Conservation (phyloP, 2,329 filamentous ascomycete genomes). For the Nakataea oryzae region DNA sequence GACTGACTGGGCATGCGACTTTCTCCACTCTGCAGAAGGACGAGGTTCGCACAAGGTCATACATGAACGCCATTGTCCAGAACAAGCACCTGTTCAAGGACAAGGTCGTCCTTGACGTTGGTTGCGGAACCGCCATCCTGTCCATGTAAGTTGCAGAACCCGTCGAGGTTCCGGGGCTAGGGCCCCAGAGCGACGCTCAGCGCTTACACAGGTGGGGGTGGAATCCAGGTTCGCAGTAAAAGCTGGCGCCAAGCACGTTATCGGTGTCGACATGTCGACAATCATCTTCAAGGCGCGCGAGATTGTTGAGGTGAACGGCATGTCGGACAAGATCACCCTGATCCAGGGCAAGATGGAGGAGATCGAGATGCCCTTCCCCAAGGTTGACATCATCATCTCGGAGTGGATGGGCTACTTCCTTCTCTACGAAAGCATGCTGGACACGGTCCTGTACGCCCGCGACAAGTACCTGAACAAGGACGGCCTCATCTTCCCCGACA, state of each 20-base stretch:
- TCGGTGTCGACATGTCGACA: slow-evolving; percentile 98
- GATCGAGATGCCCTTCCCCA: slow-evolving; percentile 80
- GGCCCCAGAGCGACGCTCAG: not conserved
- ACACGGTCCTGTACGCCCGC: slow-evolving; percentile 92
- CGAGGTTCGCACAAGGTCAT: slow-evolving; percentile 91
- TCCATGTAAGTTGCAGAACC: slow-evolving; percentile 64
- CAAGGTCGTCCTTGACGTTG: slow-evolving; percentile 90
- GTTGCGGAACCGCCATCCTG: slow-evolving; percentile 93
- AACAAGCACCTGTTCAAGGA: slow-evolving; percentile 91
- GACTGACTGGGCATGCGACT: slow-evolving; percentile 4
- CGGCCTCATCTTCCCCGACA: slow-evolving; percentile 96
- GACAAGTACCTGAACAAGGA: slow-evolving; percentile 82
- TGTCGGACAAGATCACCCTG: slow-evolving; percentile 92
- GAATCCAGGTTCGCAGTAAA: slow-evolving; percentile 82
- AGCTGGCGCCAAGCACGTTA: slow-evolving; percentile 95
- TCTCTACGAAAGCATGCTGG: slow-evolving; percentile 97
- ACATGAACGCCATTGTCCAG: slow-evolving; percentile 95
- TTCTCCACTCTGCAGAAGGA: slow-evolving; percentile 60
- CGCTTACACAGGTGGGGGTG: not conserved
- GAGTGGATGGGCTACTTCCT: slow-evolving; percentile 99
- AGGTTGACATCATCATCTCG: slow-evolving; percentile 99
- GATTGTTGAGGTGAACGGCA: slow-evolving; percentile 85
- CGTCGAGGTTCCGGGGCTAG: not conserved
- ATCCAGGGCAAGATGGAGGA: slow-evolving; percentile 99
- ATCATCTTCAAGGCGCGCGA: slow-evolving; percentile 98